A percentile compares a stretch with the other conserved stretches of the same genome.
Conservation (phyloP, 1,284 basidiomycete species). For the Cryptococcus floricola region DNA sequence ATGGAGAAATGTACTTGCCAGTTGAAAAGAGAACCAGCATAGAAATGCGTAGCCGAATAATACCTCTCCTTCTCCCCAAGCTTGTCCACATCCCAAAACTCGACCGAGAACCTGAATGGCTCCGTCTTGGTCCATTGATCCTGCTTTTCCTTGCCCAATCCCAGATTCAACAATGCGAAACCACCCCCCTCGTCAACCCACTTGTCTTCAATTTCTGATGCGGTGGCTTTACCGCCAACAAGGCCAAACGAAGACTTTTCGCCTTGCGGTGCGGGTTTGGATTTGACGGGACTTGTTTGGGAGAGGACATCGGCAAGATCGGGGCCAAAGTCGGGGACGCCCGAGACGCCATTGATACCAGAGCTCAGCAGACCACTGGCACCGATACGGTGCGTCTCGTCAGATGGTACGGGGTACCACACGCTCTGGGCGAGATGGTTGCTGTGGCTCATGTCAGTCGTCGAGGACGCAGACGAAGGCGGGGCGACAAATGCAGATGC, state of each 20-base stretch:
- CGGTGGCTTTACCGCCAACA: conserved; percentile 27
- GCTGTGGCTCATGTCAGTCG: neutral
- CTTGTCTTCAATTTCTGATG: conserved; percentile 34
- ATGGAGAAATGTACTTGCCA: conserved; percentile 13
- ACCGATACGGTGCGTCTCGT: conserved; percentile 76
- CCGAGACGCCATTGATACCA: conserved; percentile 2
- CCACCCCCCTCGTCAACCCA: conserved; percentile 19
- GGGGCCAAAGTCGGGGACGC: conserved; percentile 43
- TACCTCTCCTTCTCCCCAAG: conserved; percentile 75
- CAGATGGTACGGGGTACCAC: conserved; percentile 69
- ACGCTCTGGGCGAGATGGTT: conserved; percentile 16
- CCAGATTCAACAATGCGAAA: conserved; percentile 7
- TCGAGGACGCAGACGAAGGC: neutral
- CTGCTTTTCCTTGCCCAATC: conserved; percentile 10
- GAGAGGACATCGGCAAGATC: conserved; percentile 42
- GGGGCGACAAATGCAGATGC: conserved; percentile 14
- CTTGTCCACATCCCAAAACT: conserved; percentile 82
- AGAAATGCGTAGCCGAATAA: conserved; percentile 53
- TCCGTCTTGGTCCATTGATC: conserved; percentile 51
- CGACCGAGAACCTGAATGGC: conserved; percentile 74
- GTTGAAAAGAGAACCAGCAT: conserved; percentile 46
- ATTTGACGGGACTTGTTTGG: conserved; percentile 28
- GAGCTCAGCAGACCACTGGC: conserved; percentile 57
- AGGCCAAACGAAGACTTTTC: conserved; percentile 50
- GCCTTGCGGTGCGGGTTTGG: conserved; percentile 34